Conservation (phyloP, 2,329 filamentous ascomycete genomes). For the Chalara sp. region DNA sequence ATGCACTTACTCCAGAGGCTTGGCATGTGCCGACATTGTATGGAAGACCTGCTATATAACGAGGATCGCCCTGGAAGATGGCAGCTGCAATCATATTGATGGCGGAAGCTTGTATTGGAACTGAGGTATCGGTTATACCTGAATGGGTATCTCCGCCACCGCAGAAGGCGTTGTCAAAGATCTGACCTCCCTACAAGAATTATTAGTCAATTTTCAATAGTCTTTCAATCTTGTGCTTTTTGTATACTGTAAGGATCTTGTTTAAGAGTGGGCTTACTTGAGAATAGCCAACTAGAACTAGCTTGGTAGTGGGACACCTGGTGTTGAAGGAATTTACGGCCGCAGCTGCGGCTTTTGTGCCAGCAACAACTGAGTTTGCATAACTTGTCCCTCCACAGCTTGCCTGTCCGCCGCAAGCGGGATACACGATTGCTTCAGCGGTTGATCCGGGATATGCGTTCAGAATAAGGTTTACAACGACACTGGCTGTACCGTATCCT, state of each 20-base stretch:
- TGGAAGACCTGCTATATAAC: slow-evolving; percentile 45
- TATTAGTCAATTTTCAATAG: too few species aligned
- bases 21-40: slow-evolving; percentile 57
- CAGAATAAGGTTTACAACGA: slow-evolving; percentile 43
- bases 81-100: slow-evolving; percentile 52
- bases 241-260: neutral
- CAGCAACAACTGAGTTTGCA: slow-evolving; percentile 49
- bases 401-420: slow-evolving; percentile 55
- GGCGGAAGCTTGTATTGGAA: slow-evolving; percentile 37
- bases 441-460: slow-evolving; percentile 42
- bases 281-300: slow-evolving; percentile 57
- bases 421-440: slow-evolving; percentile 48
- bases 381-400: slow-evolving; percentile 54
- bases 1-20: slow-evolving; percentile 48
- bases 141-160: slow-evolving; percentile 44
- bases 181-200: slow-evolving; percentile 46
- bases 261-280: slow-evolving; percentile 35
- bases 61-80: slow-evolving; percentile 60
- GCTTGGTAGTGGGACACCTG: slow-evolving; percentile 47
- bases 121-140: slow-evolving; percentile 38
- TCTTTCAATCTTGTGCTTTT: neutral
- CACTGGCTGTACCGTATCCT: slow-evolving; percentile 44
- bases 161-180: slow-evolving; percentile 55
- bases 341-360: slow-evolving; percentile 49
- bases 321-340: slow-evolving; percentile 53